These are phyloP conservation scores for Triticum turgidum DNA, from an alignment of 176 grass and related monocot genomes.

Conservation along the genomic window DNA sequence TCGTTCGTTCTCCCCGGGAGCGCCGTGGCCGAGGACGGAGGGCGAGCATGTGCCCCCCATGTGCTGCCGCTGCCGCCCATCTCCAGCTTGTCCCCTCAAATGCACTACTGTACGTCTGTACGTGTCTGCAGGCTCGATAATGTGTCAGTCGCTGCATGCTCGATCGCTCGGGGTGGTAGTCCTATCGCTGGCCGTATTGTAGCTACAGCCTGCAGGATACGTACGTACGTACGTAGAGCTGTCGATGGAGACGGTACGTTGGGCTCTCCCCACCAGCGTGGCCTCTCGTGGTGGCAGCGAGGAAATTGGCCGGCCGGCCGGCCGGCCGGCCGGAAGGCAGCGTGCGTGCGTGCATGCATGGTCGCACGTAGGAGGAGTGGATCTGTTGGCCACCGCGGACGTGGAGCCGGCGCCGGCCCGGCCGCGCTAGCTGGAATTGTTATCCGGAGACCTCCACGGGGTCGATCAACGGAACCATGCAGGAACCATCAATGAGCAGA, in stretches of 20 bases:
- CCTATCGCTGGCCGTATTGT: background rate
- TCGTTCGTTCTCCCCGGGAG: no score
- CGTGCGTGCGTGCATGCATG: background rate
- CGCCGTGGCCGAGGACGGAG: background rate
- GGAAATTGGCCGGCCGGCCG: background rate
- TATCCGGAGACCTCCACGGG: background rate
- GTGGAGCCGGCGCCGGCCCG: background rate
- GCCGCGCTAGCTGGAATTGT: background rate
- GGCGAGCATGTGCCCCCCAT: slow-evolving; percentile 24
- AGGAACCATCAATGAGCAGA: background rate
- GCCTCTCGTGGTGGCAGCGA: no score
- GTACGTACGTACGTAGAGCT: background rate
- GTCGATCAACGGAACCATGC: background rate
- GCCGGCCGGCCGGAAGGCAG: background rate
- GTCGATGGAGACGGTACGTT: background rate
- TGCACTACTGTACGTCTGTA: background rate
- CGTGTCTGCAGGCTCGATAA: background rate
- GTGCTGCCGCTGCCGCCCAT: slow-evolving; percentile 22
- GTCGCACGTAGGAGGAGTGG: background rate
- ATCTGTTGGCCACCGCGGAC: background rate
- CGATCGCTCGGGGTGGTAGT: background rate
- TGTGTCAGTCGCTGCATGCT: background rate
- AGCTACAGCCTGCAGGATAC: background rate
- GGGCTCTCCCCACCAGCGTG: no score
- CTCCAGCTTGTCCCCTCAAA: slow-evolving; percentile 1